Evolutionary conservation across 257 asterid genomes (phyloP).

Genomic region (Solanum tarijense): DNA sequence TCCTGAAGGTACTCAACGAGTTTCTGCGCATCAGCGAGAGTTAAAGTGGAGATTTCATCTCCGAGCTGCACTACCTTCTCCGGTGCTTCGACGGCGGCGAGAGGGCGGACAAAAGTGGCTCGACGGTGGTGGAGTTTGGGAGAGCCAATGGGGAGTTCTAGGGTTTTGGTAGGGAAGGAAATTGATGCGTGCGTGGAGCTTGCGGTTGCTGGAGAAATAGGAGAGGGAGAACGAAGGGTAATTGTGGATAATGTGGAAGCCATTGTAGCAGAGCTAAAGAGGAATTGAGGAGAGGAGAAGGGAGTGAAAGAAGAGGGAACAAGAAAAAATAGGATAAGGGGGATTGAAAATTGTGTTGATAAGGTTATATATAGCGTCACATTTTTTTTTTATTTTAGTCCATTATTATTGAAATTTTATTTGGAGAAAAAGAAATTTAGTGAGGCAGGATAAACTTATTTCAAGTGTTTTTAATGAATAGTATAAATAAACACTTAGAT

Average conservation of each 20-base stretch:
- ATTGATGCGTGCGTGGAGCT: constrained; percentile 11
- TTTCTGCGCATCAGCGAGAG: constrained; percentile 89
- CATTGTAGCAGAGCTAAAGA: constrained; percentile 16
- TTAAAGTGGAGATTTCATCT: constrained; percentile 64
- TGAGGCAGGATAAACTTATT: not conserved
- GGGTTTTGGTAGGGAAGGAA: constrained; percentile 22
- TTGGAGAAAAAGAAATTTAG: not conserved
- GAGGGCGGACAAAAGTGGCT: constrained; percentile 33
- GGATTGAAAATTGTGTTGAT: not conserved
- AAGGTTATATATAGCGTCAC: not conserved
- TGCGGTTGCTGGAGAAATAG: constrained; percentile 13
- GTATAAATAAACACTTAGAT: too few species aligned
- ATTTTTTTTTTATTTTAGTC: not conserved
- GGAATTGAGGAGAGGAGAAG: not conserved
- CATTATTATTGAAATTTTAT: not conserved
- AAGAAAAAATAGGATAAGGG: constrained; percentile 11
- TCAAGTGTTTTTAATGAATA: too few species aligned
- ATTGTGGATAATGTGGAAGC: constrained; percentile 56
- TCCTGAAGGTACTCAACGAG: constrained; percentile 95
- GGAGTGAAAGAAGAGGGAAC: not conserved
- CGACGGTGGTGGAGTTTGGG: constrained; percentile 33
- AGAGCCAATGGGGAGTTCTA: constrained; percentile 26
- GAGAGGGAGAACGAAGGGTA: constrained; percentile 31
- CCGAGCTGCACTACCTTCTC: constrained; percentile 77
- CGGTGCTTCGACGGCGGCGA: constrained; percentile 78